Percentiles rank a stretch among this genome's conserved stretches.
Evolutionary conservation across 176 grass and related monocot genomes (phyloP).

Genomic region (Puccinellia tenuiflora): DNA sequence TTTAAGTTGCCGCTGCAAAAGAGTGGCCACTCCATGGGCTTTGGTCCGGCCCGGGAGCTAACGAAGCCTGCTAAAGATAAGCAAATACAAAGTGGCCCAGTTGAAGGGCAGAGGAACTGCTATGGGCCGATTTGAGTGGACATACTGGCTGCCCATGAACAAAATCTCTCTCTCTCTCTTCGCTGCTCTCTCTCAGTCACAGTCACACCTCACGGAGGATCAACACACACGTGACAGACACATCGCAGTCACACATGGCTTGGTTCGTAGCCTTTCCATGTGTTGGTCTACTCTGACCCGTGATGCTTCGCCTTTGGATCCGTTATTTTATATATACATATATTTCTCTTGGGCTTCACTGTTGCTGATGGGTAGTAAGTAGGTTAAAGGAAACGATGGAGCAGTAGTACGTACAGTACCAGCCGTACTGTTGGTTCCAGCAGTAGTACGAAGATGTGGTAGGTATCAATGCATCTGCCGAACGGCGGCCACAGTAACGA

Average conservation of each 20-base stretch:
- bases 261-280: not conserved
- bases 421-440: not conserved
- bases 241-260: not conserved
- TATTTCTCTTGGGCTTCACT: not conserved
- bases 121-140: too few relatives aligned
- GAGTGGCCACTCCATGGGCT: not conserved
- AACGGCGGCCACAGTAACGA: not conserved
- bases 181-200: too few relatives aligned
- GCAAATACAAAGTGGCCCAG: not conserved
- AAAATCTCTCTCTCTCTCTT: too few relatives aligned
- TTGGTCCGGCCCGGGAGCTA: not conserved
- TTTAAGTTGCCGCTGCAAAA: not conserved
- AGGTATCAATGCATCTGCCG: not conserved
- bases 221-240: not conserved
- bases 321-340: not conserved
- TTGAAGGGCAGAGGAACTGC: not conserved
- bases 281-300: not conserved
- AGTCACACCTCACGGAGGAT: not conserved
- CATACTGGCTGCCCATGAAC: too few relatives aligned
- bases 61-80: not conserved
- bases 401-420: not conserved
- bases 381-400: not conserved
- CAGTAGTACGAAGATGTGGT: not conserved
- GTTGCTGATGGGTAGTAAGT: too few relatives aligned
- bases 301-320: not conserved